These are phyloP conservation scores for Coemansia sp. DNA, from an alignment of 192 early-diverging fungal species.

Conservation along the genomic window DNA sequence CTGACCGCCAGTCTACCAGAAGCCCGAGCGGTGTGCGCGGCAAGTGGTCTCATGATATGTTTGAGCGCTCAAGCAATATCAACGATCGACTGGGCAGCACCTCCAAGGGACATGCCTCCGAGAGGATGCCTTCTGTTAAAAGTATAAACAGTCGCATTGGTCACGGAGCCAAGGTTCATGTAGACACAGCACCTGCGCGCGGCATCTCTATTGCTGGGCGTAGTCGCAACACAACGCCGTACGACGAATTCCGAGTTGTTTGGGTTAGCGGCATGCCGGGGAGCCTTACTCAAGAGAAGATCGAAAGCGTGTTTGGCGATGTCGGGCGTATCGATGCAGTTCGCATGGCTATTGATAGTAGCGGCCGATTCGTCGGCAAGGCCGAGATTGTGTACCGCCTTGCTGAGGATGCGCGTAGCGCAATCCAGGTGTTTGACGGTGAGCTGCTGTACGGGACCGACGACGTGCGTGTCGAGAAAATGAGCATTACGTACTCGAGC, in stretches of 20 bases:
- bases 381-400: constrained; percentile 35
- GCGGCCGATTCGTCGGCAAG: constrained; percentile 34
- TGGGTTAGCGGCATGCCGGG: constrained; percentile 31
- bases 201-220: constrained; percentile 34
- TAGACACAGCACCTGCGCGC: neutral
- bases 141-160: neutral
- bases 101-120: neutral
- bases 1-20: neutral
- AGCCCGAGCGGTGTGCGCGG: neutral
- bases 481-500: constrained; percentile 32
- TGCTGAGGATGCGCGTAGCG: constrained; percentile 42
- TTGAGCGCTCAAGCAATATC: constrained; percentile 17
- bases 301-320: constrained; percentile 33
- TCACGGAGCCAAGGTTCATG: neutral
- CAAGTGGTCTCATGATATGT: constrained; percentile 36
- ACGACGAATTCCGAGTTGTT: constrained; percentile 32
- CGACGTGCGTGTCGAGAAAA: constrained; percentile 2
- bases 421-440: constrained; percentile 50
- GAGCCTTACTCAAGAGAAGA: constrained; percentile 32
- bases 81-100: constrained; percentile 32
- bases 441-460: constrained; percentile 40
- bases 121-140: neutral
- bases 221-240: constrained; percentile 25
- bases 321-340: constrained; percentile 33
- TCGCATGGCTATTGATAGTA: constrained; percentile 40